phyloP scores from a whole-genome alignment of 495 filamentous ascomycete genomes.

The Penicillium coffeae region DNA sequence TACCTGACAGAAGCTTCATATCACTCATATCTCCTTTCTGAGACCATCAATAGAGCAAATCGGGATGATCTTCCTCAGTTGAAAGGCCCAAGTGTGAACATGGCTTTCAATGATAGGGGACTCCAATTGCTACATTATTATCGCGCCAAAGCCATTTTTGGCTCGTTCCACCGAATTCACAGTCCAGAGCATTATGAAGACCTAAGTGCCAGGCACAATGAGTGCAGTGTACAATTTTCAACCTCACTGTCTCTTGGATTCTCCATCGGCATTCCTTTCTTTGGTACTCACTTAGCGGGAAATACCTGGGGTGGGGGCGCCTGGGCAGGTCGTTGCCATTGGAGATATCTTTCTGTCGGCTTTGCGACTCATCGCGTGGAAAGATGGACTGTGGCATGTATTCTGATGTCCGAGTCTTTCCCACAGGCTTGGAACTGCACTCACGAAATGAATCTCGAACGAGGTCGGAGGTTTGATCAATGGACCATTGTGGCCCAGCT shows the following conservation, averaged over 20 bases:
- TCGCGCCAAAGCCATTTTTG: conserved; percentile 7
- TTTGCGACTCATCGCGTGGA: conserved; percentile 38
- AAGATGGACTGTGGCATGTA: conserved; percentile 39
- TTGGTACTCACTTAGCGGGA: conserved; percentile 28
- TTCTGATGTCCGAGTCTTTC: conserved; percentile 32
- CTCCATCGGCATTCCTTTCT: conserved; percentile 42
- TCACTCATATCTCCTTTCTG: background rate
- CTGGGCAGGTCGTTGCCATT: conserved; percentile 26
- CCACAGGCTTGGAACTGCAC: conserved; percentile 22
- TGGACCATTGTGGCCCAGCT: conserved; percentile 41
- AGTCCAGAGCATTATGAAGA: background rate
- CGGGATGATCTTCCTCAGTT: background rate
- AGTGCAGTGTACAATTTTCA: conserved; percentile 25
- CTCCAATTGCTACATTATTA: conserved; percentile 29
- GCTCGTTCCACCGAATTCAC: conserved; percentile 16
- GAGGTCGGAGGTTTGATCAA: conserved; percentile 32
- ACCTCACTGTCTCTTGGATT: conserved; percentile 29
- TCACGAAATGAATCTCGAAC: conserved; percentile 41
- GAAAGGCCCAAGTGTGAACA: conserved; percentile 25
- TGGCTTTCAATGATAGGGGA: conserved; percentile 37
- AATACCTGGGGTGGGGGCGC: too few species aligned
- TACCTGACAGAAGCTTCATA: conserved; percentile 4
- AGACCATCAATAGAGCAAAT: background rate
- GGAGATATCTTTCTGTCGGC: conserved; percentile 41
- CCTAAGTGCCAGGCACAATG: conserved; percentile 24